phyloP scores from a whole-genome alignment of 345 rosid species.

The Euphorbia peplus region DNA sequence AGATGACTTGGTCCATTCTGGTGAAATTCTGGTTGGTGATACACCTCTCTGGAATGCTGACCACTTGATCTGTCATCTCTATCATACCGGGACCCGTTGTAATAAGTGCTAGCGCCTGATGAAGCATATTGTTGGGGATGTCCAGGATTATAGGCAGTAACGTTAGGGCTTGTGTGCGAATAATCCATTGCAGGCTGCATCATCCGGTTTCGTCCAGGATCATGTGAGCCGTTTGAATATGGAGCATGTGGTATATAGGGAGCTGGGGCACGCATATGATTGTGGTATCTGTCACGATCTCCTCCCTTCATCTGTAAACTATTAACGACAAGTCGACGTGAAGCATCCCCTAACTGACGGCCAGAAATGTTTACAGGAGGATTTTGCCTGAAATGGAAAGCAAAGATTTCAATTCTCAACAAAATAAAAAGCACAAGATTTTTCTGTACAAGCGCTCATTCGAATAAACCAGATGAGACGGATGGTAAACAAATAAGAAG shows the following conservation, averaged over 20 bases:
- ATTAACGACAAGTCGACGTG: constrained; percentile 62
- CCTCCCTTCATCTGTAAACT: constrained; percentile 48
- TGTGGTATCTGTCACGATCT: constrained; percentile 27
- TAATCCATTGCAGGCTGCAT: constrained; percentile 25
- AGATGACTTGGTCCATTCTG: constrained; percentile 32
- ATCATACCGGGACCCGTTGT: constrained; percentile 21
- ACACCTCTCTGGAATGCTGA: constrained; percentile 19
- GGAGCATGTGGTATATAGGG: constrained; percentile 25
- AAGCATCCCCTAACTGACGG: constrained; percentile 63
- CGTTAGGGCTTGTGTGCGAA: constrained; percentile 19
- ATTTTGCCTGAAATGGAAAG: constrained; percentile 52
- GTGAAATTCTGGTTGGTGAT: constrained; percentile 16
- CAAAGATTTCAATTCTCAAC: not conserved
- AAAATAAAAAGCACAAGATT: too few relatives aligned
- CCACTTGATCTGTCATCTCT: constrained; percentile 24
- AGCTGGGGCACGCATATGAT: constrained; percentile 29
- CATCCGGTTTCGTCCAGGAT: constrained; percentile 17
- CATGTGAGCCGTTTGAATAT: constrained; percentile 22
- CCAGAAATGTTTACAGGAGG: constrained; percentile 55
- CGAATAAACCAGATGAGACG: not conserved
- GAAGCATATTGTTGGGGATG: constrained; percentile 14
- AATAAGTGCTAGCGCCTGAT: constrained; percentile 12
- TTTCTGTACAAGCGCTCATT: too few relatives aligned
- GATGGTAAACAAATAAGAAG: not conserved
- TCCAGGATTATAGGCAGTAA: constrained; percentile 24